phyloP scores from a whole-genome alignment of 805 yeast species.

The Metschnikowia arizonensis region DNA sequence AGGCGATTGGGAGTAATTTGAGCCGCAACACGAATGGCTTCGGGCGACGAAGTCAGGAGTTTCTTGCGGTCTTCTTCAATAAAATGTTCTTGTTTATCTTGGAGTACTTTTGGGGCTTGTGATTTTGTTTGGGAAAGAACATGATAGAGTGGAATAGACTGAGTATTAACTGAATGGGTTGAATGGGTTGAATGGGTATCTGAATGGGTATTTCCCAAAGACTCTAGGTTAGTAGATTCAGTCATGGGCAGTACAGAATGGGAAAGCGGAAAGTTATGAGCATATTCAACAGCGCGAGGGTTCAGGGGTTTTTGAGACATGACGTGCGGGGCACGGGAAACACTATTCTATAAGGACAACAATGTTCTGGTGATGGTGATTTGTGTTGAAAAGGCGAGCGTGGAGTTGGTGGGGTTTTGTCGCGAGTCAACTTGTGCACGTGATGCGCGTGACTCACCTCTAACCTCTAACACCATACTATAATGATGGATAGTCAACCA shows the following conservation, averaged over 20 bases:
- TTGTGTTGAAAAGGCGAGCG: background rate
- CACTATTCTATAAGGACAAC: background rate
- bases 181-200: too few relatives aligned
- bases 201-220: too few relatives aligned
- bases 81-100: slow-evolving; percentile 1
- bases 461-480: too few relatives aligned
- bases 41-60: slow-evolving; percentile 77
- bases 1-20: slow-evolving; percentile 77
- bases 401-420: background rate
- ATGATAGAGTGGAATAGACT: too few relatives aligned
- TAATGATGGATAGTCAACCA: background rate
- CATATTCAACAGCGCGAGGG: background rate
- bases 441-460: background rate
- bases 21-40: slow-evolving; percentile 82
- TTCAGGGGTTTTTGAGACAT: background rate
- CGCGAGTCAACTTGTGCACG: background rate
- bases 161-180: too few relatives aligned
- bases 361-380: background rate
- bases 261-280: background rate
- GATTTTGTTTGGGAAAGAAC: too few relatives aligned
- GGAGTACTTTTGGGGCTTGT: background rate
- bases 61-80: slow-evolving; percentile 9
- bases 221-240: background rate
- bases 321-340: background rate
- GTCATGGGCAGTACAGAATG: background rate